phyloP scores from a whole-genome alignment of 2,329 filamentous ascomycete species.

The Exophiala sp. region DNA sequence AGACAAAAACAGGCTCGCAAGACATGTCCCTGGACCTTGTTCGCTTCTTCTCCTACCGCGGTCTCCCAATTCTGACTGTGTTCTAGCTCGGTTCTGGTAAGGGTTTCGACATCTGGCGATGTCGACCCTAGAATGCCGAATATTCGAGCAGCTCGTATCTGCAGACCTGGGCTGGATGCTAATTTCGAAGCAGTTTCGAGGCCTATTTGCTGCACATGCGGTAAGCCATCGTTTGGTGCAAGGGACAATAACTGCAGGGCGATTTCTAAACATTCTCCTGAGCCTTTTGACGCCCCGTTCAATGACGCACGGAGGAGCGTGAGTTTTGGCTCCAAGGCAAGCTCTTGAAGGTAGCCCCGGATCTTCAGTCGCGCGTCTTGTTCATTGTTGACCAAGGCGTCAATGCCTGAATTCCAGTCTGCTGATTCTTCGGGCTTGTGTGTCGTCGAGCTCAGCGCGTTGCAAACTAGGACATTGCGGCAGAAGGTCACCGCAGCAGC shows the following conservation, averaged over 20 bases:
- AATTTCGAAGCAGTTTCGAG: conserved; percentile 12
- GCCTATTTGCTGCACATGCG: background rate
- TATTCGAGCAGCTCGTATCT: conserved; percentile 64
- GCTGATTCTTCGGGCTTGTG: conserved; percentile 60
- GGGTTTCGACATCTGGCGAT: conserved; percentile 28
- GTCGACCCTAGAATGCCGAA: conserved; percentile 77
- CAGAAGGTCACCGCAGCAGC: conserved; percentile 68
- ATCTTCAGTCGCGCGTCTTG: conserved; percentile 19
- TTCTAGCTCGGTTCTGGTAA: conserved; percentile 10
- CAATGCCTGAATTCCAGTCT: conserved; percentile 80
- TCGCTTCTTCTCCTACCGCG: conserved; percentile 58
- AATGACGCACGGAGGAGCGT: conserved; percentile 43
- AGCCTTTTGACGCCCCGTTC: conserved; percentile 39
- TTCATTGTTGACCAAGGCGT: conserved; percentile 37
- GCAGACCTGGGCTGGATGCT: conserved; percentile 65
- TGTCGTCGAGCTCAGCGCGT: conserved; percentile 49
- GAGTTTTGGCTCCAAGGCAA: conserved; percentile 29
- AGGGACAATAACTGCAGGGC: conserved; percentile 56
- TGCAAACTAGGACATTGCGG: conserved; percentile 57
- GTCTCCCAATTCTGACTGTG: conserved; percentile 48
- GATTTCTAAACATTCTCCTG: conserved; percentile 45
- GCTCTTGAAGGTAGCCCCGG: conserved; percentile 17
- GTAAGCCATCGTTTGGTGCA: conserved; percentile 45
- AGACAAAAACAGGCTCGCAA: conserved; percentile 57
- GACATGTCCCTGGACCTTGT: conserved; percentile 60